Evolutionary conservation across 129 eudicot genomes (phyloP).

Genomic region (Calendula officinalis): DNA sequence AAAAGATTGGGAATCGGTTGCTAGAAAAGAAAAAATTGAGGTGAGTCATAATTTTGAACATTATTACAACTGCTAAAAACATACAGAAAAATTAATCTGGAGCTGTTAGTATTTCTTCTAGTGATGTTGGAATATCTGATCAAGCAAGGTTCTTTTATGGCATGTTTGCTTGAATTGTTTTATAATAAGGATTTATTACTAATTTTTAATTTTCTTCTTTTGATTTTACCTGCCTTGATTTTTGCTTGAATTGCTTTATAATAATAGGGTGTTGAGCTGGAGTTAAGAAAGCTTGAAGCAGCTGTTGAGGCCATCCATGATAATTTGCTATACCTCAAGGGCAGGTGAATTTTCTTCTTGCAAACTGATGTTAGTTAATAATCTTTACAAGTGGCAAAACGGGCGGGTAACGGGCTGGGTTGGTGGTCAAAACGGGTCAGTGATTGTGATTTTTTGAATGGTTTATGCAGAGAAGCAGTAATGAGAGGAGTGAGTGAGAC

Average conservation of each 20-base stretch:
- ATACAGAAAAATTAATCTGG: neutral
- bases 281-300: conserved; percentile 92
- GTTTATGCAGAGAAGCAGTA: conserved; percentile 63
- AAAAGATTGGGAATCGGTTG: conserved; percentile 92
- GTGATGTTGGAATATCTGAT: neutral
- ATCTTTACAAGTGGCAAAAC: conserved; percentile 1
- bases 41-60: conserved; percentile 34
- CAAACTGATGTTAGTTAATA: conserved; percentile 17
- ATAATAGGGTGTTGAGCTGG: conserved; percentile 80
- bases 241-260: conserved; percentile 15
- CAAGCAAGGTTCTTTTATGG: neutral
- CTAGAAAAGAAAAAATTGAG: conserved; percentile 87
- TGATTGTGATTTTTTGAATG: neutral
- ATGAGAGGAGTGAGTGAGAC: conserved; percentile 79
- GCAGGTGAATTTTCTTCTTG: conserved; percentile 44
- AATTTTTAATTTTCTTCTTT: neutral
- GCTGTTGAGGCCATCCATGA: conserved; percentile 94
- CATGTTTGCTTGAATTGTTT: too few species aligned
- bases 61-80: neutral
- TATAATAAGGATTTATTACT: too few species aligned
- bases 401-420: neutral
- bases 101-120: neutral
- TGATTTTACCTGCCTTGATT: conserved; percentile 18
- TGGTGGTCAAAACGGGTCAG: neutral
- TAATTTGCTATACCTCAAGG: conserved; percentile 61